A percentile compares a stretch with the other conserved stretches of the same genome.
Evolutionary conservation across 2,329 filamentous ascomycete species (phyloP).

Genomic region (Clonostachys byssicola): DNA sequence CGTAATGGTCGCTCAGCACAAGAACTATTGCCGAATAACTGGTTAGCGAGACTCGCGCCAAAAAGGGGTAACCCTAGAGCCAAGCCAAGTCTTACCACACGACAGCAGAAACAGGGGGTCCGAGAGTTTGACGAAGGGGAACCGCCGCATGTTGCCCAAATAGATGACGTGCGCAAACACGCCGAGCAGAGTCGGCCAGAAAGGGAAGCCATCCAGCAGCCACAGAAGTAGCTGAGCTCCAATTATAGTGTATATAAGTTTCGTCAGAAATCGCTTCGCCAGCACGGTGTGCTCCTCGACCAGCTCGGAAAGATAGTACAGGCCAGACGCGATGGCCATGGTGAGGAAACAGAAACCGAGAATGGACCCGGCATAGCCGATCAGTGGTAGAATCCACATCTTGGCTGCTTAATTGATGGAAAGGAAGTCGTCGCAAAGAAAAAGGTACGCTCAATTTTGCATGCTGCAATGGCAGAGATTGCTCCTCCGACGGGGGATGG

Average conservation of each 20-base stretch:
- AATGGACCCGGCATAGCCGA: constrained; percentile 84
- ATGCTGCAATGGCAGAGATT: too few relatives aligned
- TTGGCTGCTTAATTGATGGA: constrained; percentile 16
- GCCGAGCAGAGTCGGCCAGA: constrained; percentile 68
- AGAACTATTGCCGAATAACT: constrained; percentile 48
- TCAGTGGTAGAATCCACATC: constrained; percentile 94
- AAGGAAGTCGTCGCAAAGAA: too few relatives aligned
- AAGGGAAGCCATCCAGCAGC: constrained; percentile 81
- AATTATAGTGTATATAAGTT: constrained; percentile 81
- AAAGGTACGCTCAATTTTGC: too few relatives aligned
- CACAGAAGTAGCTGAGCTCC: constrained; percentile 69
- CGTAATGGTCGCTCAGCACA: constrained; percentile 85
- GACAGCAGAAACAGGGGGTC: constrained; percentile 85
- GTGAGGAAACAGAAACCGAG: constrained; percentile 93
- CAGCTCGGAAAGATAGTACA: constrained; percentile 97
- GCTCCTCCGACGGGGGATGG: too few relatives aligned
- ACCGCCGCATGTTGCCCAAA: constrained; percentile 74
- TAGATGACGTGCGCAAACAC: constrained; percentile 82
- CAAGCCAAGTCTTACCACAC: constrained; percentile 56
- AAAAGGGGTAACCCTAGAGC: constrained; percentile 2
- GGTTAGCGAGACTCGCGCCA: neutral
- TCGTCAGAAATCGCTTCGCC: constrained; percentile 80
- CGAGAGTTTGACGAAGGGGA: constrained; percentile 75
- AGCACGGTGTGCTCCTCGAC: constrained; percentile 97
- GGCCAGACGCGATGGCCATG: constrained; percentile 91